Base-by-base conservation (phyloP, 768 basidiomycete species). In the Suillus paluster region DNA sequence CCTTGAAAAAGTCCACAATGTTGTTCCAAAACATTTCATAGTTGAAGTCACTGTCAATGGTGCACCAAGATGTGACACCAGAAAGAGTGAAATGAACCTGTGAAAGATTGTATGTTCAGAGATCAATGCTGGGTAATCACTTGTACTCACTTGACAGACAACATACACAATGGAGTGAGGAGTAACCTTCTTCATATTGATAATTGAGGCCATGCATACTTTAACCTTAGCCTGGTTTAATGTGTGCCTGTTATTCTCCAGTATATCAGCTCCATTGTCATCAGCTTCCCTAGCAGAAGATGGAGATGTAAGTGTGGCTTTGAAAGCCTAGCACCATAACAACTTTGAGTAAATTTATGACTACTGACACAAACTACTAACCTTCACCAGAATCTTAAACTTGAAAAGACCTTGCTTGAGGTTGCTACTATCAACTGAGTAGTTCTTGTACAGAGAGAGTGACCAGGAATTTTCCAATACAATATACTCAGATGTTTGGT, bases 351-450 rank as follows among this genome's bases (percentile, higher is more conserved):
- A 34, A 10, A 52, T 19, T 42, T 6, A n/a, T 6, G 41, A n/a
- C 38, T 27, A 15, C 12, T n/a, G n/a, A n/a, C 8, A 42, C 25
- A 55, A 19, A 56, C 12, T 38, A 58, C 66, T 36, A 23, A 67
- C 67, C 61, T 64, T 61, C 19, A 69, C 46, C 5, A 69, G 50
- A 4, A 66, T 8, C 6, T 23, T 30, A 23, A 61, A 48, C 49
- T 63, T 52, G 46, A 70, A 63, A 25, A 67, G 61, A 41, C 64
- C 58, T 49, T 62, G 41, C 59, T 68, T 65, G 12, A 58, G 39
- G 27, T 58, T 17, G 9, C 38, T 46, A 25, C 57, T 23, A n/a
- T 41, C 19, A 23, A 23, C 12, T 1, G 10, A 2, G 27, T 58
- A 41, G 14, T 44, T 27, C 42, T 23, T 19, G 57, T 67, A 71